Base-by-base conservation (phyloP, 2,329 filamentous ascomycete species). In the Thielaviopsis punctulata region DNA sequence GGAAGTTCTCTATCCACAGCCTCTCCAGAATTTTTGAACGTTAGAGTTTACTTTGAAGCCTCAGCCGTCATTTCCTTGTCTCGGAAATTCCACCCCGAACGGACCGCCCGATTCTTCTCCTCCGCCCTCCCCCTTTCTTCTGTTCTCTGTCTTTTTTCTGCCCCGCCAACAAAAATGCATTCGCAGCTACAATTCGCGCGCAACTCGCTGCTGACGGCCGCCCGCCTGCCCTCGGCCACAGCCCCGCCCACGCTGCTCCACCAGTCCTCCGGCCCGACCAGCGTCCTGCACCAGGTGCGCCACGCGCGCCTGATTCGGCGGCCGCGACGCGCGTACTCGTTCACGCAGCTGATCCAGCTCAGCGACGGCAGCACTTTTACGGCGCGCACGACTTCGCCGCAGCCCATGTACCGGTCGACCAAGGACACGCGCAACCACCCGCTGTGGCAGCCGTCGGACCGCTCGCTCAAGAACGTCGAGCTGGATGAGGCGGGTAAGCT, bases 271-370 rank as follows among this genome's bases (percentile, higher is more conserved):
- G 58, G 60, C 56, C 52, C 58, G 54, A 55, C 59, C 22, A 55
- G 52, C 4, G 56, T 61, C 55, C 61, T 64, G 44, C 58, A 59
- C 66, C 68, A 89, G 69, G 73, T 80, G 63, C 82, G 88, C 56
- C 79, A 87, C 64, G 92, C 92, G 50, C 88, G 85, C 22, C 84
- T 95, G 57, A 78, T 96, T 63, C 77, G 76, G 56, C 86, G 92
- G 15, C 88, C 88, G n/a, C 84, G 88, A 62, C 80, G 89, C 5
- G 90, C 92, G 43, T 96, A 95, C 74, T 86, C 83, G 59, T 96
- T 95, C 73, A 95, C 90, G n/a, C 92, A 98, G 69, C 77, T 98
- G 56, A 75, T 98, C 59, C 89, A 88, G 51, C 82, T 96, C 58
- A 86, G 84, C 41, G 92, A 98, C 71, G 92, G 92, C 60, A 85